These are phyloP conservation scores for Globisporangium mamillatum DNA, from an alignment of 352 stramenopile species.

Conservation along the genomic window DNA sequence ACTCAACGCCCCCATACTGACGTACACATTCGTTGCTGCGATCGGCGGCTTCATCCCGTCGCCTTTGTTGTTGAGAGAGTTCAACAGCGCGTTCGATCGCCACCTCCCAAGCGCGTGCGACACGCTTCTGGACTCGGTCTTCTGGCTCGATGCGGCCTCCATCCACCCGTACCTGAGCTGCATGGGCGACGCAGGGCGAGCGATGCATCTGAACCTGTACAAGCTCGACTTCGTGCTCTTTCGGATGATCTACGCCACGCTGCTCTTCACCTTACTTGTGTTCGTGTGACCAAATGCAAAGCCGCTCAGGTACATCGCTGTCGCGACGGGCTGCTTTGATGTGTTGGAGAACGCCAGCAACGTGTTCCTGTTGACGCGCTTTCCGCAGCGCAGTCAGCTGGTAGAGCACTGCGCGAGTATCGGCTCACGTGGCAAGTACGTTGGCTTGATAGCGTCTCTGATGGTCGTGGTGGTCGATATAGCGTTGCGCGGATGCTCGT, in stretches of 20 bases:
- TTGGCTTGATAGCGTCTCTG: neutral
- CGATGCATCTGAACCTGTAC: conserved; percentile 28
- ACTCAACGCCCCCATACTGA: neutral
- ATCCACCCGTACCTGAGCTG: conserved; percentile 29
- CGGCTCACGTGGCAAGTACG: conserved; percentile 7
- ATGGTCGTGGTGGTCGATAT: neutral
- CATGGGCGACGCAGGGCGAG: conserved; percentile 21
- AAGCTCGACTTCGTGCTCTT: conserved; percentile 28
- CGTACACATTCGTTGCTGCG: conserved; percentile 18
- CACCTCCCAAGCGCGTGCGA: conserved; percentile 20
- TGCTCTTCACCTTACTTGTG: conserved; percentile 14
- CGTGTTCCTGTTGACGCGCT: conserved; percentile 13
- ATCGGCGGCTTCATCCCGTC: conserved; percentile 23
- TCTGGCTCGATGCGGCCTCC: conserved; percentile 8
- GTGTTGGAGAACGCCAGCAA: conserved; percentile 20
- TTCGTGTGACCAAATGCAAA: conserved; percentile 16
- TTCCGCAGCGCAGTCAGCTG: conserved; percentile 2
- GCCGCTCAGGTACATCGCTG: conserved; percentile 3
- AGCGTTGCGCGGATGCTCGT: neutral
- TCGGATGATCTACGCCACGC: conserved; percentile 25
- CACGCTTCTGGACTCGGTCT: conserved; percentile 22
- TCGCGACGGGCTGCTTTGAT: conserved; percentile 12
- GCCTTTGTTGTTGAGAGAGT: conserved; percentile 18
- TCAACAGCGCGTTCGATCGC: conserved; percentile 16
- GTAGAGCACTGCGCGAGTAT: conserved; percentile 6